Conservation (phyloP, 2,329 filamentous ascomycete species). For the Arthrobotrys iridis region DNA sequence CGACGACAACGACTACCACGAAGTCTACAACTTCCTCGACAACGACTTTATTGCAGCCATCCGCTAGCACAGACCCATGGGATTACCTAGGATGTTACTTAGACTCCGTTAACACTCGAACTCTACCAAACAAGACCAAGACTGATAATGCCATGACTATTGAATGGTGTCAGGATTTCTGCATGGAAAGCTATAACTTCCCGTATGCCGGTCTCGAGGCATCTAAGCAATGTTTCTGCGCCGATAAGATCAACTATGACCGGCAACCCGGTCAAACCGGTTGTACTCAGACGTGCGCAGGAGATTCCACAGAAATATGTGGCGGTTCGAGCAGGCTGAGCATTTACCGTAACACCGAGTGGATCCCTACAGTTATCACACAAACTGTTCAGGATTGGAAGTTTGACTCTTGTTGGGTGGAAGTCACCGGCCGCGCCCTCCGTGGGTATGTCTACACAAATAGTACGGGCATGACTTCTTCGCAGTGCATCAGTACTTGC, state of each 20-base stretch:
- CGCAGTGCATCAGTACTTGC: conserved; percentile 20
- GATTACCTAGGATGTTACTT: conserved; percentile 24
- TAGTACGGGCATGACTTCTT: conserved; percentile 26
- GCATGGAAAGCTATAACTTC: conserved; percentile 33
- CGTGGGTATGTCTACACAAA: conserved; percentile 19
- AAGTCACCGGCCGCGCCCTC: conserved; percentile 31
- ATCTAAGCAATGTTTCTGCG: conserved; percentile 35
- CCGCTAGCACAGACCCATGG: conserved; percentile 7
- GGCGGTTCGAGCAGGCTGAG: conserved; percentile 56
- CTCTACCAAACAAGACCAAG: conserved; percentile 37
- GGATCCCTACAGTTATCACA: conserved; percentile 19
- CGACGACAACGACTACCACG: neutral
- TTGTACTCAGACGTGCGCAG: conserved; percentile 57
- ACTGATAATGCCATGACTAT: conserved; percentile 24
- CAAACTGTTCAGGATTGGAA: conserved; percentile 22
- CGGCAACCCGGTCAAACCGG: conserved; percentile 28
- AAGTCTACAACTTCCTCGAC: neutral
- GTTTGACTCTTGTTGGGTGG: conserved; percentile 30
- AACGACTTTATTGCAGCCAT: neutral
- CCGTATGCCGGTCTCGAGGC: conserved; percentile 34
- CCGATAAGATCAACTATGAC: conserved; percentile 27
- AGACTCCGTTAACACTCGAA: conserved; percentile 19
- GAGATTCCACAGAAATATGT: conserved; percentile 56
- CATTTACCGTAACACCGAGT: conserved; percentile 55
- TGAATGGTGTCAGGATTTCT: conserved; percentile 29